Evolutionary conservation across 805 yeast genomes (phyloP), one percentile per base, ranked within the genome.

Genomic region (Clavispora phyllophila): DNA sequence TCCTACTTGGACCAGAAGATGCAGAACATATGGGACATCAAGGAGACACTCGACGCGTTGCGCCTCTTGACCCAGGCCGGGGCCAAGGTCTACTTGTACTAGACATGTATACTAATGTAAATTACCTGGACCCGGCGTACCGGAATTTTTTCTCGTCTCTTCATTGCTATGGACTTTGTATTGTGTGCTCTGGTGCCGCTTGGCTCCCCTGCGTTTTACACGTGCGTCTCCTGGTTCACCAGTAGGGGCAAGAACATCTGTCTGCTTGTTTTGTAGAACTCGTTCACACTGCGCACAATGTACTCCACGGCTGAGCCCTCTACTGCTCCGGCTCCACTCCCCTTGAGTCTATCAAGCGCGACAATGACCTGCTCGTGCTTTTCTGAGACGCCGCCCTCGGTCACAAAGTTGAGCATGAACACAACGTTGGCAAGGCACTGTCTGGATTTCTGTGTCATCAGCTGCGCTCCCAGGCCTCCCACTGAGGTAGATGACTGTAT

Each of bases 1-100:
- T 65, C 83, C 5, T 78, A 75, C 53, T 64, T 84, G 51, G 87
- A 84, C 54, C 57, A 70, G 15, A 84, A 84, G 60, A 65, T 72
- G 46, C 80, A 79, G 50, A 73, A 72, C 42, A 65, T 83, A 2
- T 81, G 82, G 78, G 88, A 84, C 44, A 60, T 70, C 27, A 63
- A 65, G 14, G 83, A 77, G 42, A 69, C 78, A 2, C 55, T 65
- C 9, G 55, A 58, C 10, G 57, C 70, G 5, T 55, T 79, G 41
- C 72, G 71, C 45, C 57, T 55, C 7, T 63, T 79, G 41, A 61
- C 73, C 12, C 49, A 59, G 13, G 59, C 64, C 3, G 72, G 76
- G 2, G 64, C 79, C 5, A 74, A 75, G 48, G 57, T 82, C 1
- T 80, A 77, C 57, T 59, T 82, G 36, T 82, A 75, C 54, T 78